Evolutionary conservation across 352 stramenopile species (phyloP), one percentile per base, ranked within the genome.

Genomic region (Phytophthora fragariaefolia): DNA sequence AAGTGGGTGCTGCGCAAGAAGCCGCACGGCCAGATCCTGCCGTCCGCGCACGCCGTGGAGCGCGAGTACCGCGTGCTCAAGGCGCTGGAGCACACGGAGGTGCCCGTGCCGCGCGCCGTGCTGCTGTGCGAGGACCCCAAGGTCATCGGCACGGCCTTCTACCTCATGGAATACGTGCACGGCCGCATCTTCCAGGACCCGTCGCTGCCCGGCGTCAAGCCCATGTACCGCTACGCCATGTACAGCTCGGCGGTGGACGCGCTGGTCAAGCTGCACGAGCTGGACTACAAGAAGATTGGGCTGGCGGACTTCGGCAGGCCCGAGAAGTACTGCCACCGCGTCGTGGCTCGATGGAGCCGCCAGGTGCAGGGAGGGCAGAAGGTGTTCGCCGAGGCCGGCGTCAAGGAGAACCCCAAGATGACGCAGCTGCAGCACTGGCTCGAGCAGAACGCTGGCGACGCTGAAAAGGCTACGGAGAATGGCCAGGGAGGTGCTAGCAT

Each of bases 1-100:
- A 74, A 89, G 67, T 90, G 82, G 74, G 89, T 96, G 57, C 72
- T 96, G 46, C 87, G 89, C 32, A 95, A 95, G 77, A 92, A 96
- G 70, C 89, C 89, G 9, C 77, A 86, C 55, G 89, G 89, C 23
- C 75, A 88, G 51, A 89, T 96, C 62, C 71, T 96, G 34, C 82
- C 78, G 17, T 93, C 85, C 20, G 89, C 89, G 15, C 89, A 96
- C 68, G 87, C 83, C 15, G 80, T 96, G 13, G 85, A 92, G 63
- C 80, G 89, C 46, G 89, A 96, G 71, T 93, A 79, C 70, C 82
- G 80, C 20, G 61, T 96, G 30, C 68, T 92, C 36, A 66, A 84
- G 66, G 85, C 83, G 36, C 66, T 93, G 42, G 73, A 91, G 69
- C 74, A 82, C 69, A 87, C 86, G 6, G 73, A 84, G 18, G 86